phyloP scores from a whole-genome alignment of 805 yeast genomes.

The Ogataea minuta region DNA sequence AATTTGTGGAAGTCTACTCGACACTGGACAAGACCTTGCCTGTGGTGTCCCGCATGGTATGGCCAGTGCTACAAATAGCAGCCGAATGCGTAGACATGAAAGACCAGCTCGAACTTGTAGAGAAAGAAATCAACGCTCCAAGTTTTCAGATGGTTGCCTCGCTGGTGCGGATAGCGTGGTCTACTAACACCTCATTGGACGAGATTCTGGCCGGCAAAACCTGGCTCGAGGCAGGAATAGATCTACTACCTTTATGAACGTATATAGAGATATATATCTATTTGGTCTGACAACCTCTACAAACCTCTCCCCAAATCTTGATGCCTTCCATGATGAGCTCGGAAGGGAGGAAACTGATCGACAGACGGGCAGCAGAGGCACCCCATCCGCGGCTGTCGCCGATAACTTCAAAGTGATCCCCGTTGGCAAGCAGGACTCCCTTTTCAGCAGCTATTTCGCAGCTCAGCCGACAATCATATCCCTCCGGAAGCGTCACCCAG shows the following conservation, averaged over 20 bases:
- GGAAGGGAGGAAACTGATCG: constrained; percentile 50
- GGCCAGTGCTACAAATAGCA: constrained; percentile 51
- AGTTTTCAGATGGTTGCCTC: constrained; percentile 37
- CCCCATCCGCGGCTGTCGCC: constrained; percentile 70
- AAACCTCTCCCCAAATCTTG: constrained; percentile 47
- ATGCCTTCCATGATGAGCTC: constrained; percentile 51
- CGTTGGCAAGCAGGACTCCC: constrained; percentile 66
- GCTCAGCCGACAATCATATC: constrained; percentile 33
- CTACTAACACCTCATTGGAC: constrained; percentile 34
- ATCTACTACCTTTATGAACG: constrained; percentile 38
- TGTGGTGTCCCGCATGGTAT: constrained; percentile 47
- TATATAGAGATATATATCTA: constrained; percentile 18
- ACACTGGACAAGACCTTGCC: constrained; percentile 40
- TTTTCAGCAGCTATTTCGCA: constrained; percentile 38
- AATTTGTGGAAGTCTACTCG: constrained; percentile 42
- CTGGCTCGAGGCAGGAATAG: constrained; percentile 45
- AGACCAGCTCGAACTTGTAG: constrained; percentile 34
- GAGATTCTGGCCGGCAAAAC: constrained; percentile 35
- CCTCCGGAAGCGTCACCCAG: constrained; percentile 64
- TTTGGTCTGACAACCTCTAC: constrained; percentile 16
- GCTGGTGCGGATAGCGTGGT: constrained; percentile 42
- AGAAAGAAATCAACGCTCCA: constrained; percentile 40
- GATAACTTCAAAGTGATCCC: constrained; percentile 68
- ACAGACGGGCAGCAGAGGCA: constrained; percentile 47
- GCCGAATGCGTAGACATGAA: constrained; percentile 34